phyloP scores from a whole-genome alignment of 805 yeast species.

The Wickerhamomyces silvicola region DNA sequence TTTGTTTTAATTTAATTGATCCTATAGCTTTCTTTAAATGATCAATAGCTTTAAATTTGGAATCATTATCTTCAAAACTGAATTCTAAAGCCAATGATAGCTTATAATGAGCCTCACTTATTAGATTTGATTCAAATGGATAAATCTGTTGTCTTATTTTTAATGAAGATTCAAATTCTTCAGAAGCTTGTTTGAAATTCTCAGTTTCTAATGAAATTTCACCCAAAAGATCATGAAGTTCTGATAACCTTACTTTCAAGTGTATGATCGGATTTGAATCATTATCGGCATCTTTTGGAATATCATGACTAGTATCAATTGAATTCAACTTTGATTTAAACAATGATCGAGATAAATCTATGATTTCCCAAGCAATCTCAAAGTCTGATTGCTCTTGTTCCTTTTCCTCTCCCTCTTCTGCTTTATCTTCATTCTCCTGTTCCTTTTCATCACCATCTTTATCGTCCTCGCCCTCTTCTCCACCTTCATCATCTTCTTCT shows the following conservation, averaged over 20 bases:
- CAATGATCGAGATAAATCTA: conserved; percentile 70
- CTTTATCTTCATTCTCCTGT: conserved; percentile 12
- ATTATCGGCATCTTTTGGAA: conserved; percentile 8
- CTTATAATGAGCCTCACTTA: conserved; percentile 78
- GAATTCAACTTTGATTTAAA: conserved; percentile 35
- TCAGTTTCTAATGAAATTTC: conserved; percentile 89
- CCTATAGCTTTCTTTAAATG: conserved; percentile 49
- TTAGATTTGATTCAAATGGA: conserved; percentile 43
- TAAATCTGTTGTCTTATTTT: conserved; percentile 46
- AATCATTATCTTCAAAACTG: conserved; percentile 42
- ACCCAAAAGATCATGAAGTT: conserved; percentile 74
- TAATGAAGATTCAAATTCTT: conserved; percentile 57
- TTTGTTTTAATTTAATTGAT: conserved; percentile 37
- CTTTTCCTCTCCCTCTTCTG: conserved; percentile 19
- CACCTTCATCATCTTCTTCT: conserved; percentile 17
- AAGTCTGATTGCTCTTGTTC: conserved; percentile 62
- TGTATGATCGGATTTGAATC: conserved; percentile 28
- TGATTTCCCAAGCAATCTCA: conserved; percentile 82
- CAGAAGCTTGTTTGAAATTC: conserved; percentile 71
- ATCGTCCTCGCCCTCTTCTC: conserved; percentile 18
- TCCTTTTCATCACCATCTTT: conserved; percentile 20
- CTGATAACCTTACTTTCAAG: conserved; percentile 53
- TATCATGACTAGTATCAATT: conserved; percentile 12
- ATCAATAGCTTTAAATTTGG: conserved; percentile 44
- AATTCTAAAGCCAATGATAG: conserved; percentile 75